These are phyloP conservation scores for Suhomyces tanzawaensis DNA, from an alignment of 805 yeast species.

Conservation along the genomic window DNA sequence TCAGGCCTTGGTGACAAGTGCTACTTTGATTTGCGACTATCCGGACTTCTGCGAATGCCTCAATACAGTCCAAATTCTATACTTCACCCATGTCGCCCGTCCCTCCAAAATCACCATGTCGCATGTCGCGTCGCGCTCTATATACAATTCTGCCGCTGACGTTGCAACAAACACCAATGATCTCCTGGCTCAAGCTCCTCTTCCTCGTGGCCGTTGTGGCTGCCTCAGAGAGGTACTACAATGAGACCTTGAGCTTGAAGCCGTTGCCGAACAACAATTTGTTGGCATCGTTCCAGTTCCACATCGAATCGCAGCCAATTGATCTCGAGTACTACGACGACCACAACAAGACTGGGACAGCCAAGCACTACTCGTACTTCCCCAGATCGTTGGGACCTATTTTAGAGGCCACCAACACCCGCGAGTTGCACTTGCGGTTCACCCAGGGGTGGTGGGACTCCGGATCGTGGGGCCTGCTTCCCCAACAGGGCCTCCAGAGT, in stretches of 20 bases:
- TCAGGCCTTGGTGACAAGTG: no score
- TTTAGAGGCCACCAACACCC: slow-evolving; percentile 59
- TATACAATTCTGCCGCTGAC: no score
- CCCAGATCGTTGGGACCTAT: slow-evolving; percentile 83
- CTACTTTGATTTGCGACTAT: no score
- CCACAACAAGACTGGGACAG: slow-evolving; percentile 7
- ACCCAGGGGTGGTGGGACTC: slow-evolving; percentile 96
- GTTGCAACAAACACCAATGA: not conserved
- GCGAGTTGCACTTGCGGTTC: slow-evolving; percentile 80
- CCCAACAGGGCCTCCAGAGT: slow-evolving; percentile 62
- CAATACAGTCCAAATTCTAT: no score
- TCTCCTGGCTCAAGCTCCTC: not conserved
- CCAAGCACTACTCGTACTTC: slow-evolving; percentile 59
- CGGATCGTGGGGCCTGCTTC: slow-evolving; percentile 80
- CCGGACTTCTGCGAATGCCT: no score
- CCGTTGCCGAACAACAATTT: slow-evolving; percentile 76
- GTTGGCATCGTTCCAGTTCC: slow-evolving; percentile 69
- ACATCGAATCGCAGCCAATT: slow-evolving; percentile 51
- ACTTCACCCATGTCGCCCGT: no score
- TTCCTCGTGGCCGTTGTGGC: slow-evolving; percentile 3
- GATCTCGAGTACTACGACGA: slow-evolving; percentile 17
- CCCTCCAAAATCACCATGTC: no score
- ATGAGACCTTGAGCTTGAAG: slow-evolving; percentile 58
- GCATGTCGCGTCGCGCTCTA: no score
- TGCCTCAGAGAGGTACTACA: slow-evolving; percentile 33